These are phyloP conservation scores for Umbelopsis vinacea DNA, from an alignment of 192 early-diverging fungal species.

Conservation along the genomic window DNA sequence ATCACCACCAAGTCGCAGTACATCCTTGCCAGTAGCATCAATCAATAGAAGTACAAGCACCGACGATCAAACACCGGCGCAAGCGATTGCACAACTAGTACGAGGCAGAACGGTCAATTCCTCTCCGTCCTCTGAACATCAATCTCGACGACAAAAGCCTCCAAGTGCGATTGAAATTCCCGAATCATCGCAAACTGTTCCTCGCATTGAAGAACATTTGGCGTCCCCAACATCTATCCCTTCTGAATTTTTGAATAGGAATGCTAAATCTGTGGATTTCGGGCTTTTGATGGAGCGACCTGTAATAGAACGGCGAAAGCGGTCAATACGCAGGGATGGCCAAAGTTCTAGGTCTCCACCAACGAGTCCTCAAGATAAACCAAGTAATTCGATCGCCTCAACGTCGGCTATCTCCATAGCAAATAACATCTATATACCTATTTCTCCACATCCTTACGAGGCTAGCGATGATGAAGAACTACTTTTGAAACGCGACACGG, in stretches of 20 bases:
- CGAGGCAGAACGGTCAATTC: background rate
- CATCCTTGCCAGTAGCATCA: background rate
- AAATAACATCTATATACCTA: background rate
- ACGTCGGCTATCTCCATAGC: background rate
- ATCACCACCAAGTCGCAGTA: background rate
- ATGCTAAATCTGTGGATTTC: background rate
- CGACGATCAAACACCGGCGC: slow-evolving; percentile 5
- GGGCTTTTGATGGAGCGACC: background rate
- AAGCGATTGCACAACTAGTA: slow-evolving; percentile 14
- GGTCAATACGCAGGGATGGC: background rate
- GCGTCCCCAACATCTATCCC: slow-evolving; percentile 5
- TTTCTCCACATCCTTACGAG: background rate
- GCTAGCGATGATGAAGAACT: background rate
- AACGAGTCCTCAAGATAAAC: background rate
- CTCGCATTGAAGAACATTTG: slow-evolving; percentile 11
- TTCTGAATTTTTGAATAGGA: background rate
- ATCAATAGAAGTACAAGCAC: background rate
- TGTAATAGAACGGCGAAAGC: background rate
- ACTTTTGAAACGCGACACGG: background rate
- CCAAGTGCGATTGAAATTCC: background rate
- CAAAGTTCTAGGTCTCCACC: background rate
- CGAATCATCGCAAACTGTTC: background rate
- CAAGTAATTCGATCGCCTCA: background rate
- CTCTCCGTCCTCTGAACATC: background rate
- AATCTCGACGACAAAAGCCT: background rate